phyloP scores from a whole-genome alignment of 768 basidiomycete species.

The Phylloporus sp. region DNA sequence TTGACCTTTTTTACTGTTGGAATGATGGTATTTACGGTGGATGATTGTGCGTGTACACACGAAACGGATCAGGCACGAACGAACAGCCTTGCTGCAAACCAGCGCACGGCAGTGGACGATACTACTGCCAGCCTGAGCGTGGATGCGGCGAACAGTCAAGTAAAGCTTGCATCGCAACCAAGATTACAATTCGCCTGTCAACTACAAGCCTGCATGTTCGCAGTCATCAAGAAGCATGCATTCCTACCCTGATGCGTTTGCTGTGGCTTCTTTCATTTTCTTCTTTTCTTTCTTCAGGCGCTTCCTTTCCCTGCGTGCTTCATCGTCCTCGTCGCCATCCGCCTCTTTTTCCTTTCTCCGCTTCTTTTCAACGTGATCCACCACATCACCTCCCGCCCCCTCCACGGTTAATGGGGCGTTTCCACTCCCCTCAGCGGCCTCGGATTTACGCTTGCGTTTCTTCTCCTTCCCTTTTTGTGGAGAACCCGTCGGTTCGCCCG shows the following conservation, averaged over 20 bases:
- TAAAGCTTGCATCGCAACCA: slow-evolving; percentile 1
- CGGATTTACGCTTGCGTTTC: slow-evolving; percentile 81
- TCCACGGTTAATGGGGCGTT: slow-evolving; percentile 39
- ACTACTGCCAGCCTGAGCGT: too few species aligned
- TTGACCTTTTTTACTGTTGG: slow-evolving; percentile 33
- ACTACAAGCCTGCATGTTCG: background rate
- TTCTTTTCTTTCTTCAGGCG: slow-evolving; percentile 67
- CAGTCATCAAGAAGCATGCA: background rate
- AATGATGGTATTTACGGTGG: slow-evolving; percentile 4
- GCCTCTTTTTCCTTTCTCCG: slow-evolving; percentile 58
- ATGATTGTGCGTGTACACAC: background rate
- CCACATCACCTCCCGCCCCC: slow-evolving; percentile 36
- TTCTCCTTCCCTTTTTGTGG: slow-evolving; percentile 60
- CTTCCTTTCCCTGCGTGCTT: slow-evolving; percentile 57
- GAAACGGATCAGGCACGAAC: background rate
- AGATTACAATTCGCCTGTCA: slow-evolving; percentile 1
- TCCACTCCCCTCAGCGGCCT: slow-evolving; percentile 39
- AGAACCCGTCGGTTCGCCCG: slow-evolving; percentile 31
- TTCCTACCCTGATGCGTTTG: slow-evolving; percentile 12
- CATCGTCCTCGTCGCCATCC: slow-evolving; percentile 46
- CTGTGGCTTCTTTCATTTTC: slow-evolving; percentile 46
- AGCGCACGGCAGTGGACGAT: slow-evolving; percentile 2
- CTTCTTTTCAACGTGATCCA: slow-evolving; percentile 51
- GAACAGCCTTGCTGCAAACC: background rate
- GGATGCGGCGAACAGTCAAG: too few species aligned